These are phyloP conservation scores for Morella rubra DNA, from an alignment of 306 rosid species.

Conservation along the genomic window DNA sequence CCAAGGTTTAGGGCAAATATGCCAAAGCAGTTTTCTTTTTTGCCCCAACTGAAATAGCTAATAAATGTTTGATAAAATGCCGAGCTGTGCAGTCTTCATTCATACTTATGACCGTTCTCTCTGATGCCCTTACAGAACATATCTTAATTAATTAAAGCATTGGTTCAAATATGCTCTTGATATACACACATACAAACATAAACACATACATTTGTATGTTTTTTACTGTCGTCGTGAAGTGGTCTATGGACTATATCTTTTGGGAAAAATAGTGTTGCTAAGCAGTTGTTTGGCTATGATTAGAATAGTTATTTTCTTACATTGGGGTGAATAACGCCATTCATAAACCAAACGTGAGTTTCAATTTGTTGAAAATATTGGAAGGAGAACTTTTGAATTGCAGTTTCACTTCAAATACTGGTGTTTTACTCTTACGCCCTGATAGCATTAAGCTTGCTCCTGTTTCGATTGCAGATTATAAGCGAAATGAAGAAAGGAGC, in stretches of 20 bases:
- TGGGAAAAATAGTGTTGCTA: neutral
- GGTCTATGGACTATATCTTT: neutral
- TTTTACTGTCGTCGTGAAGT: neutral
- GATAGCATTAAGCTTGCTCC: neutral
- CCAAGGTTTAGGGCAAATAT: neutral
- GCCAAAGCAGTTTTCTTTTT: neutral
- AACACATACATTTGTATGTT: too few relatives aligned
- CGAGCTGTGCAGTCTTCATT: neutral
- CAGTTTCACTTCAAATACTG: neutral
- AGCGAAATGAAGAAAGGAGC: constrained; percentile 79
- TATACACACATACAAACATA: neutral
- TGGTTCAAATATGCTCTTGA: neutral
- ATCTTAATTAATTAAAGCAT: neutral
- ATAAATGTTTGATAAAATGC: neutral
- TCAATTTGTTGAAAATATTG: neutral
- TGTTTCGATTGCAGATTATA: constrained; percentile 13
- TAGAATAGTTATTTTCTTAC: neutral
- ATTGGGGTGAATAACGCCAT: neutral
- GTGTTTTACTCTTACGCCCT: neutral
- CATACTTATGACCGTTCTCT: neutral
- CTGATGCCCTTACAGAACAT: neutral
- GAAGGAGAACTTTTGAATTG: neutral
- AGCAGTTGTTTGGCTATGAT: neutral
- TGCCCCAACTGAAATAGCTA: neutral
- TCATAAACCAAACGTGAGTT: neutral